Evolutionary conservation across 1,284 basidiomycete species (phyloP).

Genomic region (Rhodotorula sp.): DNA sequence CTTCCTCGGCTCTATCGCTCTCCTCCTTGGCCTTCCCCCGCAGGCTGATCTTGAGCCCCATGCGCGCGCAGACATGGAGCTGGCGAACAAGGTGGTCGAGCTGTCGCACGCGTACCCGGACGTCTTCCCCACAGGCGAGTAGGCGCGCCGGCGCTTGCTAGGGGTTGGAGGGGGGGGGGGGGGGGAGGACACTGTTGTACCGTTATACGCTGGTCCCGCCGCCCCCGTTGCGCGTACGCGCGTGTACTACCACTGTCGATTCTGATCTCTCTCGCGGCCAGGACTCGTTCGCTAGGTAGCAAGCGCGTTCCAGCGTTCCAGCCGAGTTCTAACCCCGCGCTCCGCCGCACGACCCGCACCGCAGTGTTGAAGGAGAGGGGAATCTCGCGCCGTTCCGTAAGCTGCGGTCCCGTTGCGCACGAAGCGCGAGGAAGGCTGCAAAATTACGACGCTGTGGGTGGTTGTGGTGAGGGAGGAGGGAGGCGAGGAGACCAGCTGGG

Average conservation of each 20-base stretch:
- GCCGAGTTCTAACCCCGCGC: too few species aligned
- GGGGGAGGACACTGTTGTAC: too few species aligned
- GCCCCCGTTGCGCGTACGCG: not conserved
- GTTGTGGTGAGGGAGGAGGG: too few species aligned
- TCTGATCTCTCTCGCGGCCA: not conserved
- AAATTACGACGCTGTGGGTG: constrained; percentile 29
- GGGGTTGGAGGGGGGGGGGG: too few species aligned
- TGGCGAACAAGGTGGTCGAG: constrained; percentile 67
- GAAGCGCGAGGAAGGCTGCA: constrained; percentile 11
- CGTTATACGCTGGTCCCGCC: too few species aligned
- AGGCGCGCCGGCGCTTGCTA: not conserved
- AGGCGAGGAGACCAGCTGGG: not conserved
- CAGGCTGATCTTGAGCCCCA: not conserved
- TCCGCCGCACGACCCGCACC: too few species aligned
- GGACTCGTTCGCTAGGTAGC: not conserved
- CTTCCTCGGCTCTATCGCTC: not conserved
- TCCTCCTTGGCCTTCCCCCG: not conserved
- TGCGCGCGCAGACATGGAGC: constrained; percentile 60
- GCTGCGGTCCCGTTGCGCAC: constrained; percentile 9
- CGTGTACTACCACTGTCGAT: not conserved
- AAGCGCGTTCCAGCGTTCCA: too few species aligned
- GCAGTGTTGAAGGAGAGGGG: not conserved
- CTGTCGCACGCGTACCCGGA: constrained; percentile 39
- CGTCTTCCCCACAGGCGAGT: constrained; percentile 28
- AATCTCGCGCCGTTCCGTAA: constrained; percentile 42